Evolutionary conservation across 2,329 filamentous ascomycete species (phyloP).

Genomic region (Coccinonectria pachysandricola): DNA sequence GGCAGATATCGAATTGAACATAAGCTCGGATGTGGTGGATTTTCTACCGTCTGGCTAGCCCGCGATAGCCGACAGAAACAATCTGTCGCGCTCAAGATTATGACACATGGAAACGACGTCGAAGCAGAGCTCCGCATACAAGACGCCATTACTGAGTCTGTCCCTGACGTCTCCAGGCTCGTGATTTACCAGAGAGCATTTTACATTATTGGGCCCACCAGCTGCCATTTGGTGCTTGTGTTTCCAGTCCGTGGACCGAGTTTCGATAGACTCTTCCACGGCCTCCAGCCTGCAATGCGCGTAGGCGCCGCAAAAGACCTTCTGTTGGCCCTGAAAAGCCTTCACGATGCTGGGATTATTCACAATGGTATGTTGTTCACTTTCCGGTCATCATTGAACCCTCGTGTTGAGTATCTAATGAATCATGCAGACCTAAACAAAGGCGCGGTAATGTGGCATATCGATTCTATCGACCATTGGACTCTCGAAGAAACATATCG

Average conservation of each 20-base stretch:
- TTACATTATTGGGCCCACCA: neutral
- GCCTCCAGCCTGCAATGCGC: constrained; percentile 2
- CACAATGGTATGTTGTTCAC: constrained; percentile 6
- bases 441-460: constrained; percentile 5
- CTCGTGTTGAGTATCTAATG: no score
- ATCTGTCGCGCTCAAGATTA: neutral
- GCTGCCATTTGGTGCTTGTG: neutral
- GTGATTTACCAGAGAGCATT: neutral
- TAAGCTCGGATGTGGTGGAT: neutral
- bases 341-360: constrained; percentile 4
- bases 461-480: neutral
- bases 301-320: constrained; percentile 5
- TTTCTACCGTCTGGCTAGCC: neutral
- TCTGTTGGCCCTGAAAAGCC: constrained; percentile 2
- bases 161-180: neutral
- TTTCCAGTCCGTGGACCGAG: neutral
- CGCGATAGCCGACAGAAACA: neutral
- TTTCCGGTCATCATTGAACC: no score
- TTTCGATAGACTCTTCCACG: no score
- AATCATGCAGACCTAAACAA: constrained; percentile 6
- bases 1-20: neutral
- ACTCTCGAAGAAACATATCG: constrained; percentile 3
- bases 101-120: neutral
- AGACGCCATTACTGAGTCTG: neutral
- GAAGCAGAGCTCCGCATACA: neutral